Base-by-base conservation (phyloP, 1,284 basidiomycete species). In the Phaffia rhodozyma region DNA sequence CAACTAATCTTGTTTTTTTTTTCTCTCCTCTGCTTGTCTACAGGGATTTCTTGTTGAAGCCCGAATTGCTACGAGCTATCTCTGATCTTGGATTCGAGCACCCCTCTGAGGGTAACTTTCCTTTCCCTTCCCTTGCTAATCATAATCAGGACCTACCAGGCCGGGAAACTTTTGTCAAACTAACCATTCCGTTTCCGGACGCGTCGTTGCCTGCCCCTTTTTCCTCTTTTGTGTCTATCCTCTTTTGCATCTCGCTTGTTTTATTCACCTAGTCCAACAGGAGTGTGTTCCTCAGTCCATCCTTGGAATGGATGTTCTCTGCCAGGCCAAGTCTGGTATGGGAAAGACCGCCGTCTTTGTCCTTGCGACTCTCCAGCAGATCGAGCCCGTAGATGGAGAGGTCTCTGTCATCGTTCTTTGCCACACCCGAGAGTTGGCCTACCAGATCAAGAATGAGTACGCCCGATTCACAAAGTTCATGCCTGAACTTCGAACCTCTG, bases 381-480 rank as follows among this genome's bases (percentile, higher is more conserved):
- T 99, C 70, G 96, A 99, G 77, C 93, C 96, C 60, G 91, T 97
- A 69, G 89, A 97, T 72, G 96, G 96, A 75, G 93, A 98, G 77
- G 92, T 98, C 62, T 91, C 91, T 59, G 94, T 97, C 69, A 83
- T 99, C 71, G 92, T 98, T 69, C 84, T 99, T 67, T 99, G 96
- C 79, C 96, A 99, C 81, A 99, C 96, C 49, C 90, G 96, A 71
- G 96, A 99, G 80, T 83, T 99, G 62, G 96, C 96, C 53, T 99
- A 92, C 82, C 96, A 99, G 81, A 99, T 99, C 79, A 92, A 93
- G 81, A 99, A 98, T 81, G 96, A 99, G 79, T 99, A 98, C 80
- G 86, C 87, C 60, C 90, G 96, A 62, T 99, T 99, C 80, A 91
- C 91, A 70, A 97, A 98, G 82, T 99, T 97, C 82, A 97, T 98